Evolutionary conservation across 169 alveolate species (phyloP).

Genomic region (Plasmodium gonderi): DNA sequence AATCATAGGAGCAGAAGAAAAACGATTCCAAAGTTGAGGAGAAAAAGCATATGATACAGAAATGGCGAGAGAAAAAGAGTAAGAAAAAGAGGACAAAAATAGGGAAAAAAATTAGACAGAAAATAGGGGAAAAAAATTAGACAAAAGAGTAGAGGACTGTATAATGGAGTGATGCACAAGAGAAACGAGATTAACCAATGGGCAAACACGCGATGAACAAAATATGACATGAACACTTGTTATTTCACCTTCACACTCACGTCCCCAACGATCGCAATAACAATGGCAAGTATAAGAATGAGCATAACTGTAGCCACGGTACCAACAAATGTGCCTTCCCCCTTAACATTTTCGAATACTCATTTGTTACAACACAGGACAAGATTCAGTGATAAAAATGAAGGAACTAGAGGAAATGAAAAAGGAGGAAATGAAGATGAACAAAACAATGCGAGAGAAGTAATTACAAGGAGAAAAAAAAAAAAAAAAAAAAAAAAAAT

Average conservation of each 20-base stretch:
- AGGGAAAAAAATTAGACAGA: neutral
- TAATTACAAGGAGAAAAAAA: neutral
- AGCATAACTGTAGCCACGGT: too few relatives aligned
- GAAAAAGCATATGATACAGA: slow-evolving; percentile 53
- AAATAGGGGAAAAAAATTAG: neutral
- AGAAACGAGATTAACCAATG: too few relatives aligned
- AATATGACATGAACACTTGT: neutral
- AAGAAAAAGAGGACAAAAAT: neutral
- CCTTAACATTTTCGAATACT: neutral
- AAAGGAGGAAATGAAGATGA: slow-evolving; percentile 53
- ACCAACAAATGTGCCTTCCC: neutral
- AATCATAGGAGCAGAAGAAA: slow-evolving; percentile 42
- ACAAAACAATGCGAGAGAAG: slow-evolving; percentile 59
- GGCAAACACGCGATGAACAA: too few relatives aligned
- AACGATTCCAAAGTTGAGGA: slow-evolving; percentile 36
- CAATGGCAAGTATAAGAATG: too few relatives aligned
- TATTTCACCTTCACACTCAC: too few relatives aligned
- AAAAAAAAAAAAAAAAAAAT: too few relatives aligned
- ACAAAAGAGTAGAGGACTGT: neutral
- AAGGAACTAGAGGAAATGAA: slow-evolving; percentile 33
- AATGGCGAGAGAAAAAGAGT: slow-evolving; percentile 60
- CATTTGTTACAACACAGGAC: slow-evolving; percentile 23
- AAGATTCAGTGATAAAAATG: slow-evolving; percentile 37
- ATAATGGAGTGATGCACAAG: neutral
- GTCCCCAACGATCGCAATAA: too few relatives aligned